These are phyloP conservation scores for Penicillium sp. DNA, from an alignment of 2,329 filamentous ascomycete species.

Conservation along the genomic window DNA sequence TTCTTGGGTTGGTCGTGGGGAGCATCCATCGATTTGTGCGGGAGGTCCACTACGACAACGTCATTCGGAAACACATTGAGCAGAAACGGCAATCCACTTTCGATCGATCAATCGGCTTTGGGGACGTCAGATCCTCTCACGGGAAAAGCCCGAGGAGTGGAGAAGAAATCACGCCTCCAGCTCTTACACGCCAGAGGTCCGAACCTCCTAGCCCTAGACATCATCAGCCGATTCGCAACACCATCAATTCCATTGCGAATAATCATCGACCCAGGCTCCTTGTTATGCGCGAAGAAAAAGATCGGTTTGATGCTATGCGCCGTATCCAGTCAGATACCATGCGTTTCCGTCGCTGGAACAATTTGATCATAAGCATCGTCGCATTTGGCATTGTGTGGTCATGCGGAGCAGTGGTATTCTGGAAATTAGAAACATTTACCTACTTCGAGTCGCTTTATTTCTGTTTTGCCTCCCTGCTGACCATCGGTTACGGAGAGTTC, in stretches of 20 bases:
- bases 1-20: slow-evolving; percentile 77
- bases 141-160: neutral
- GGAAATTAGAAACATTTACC: slow-evolving; percentile 54
- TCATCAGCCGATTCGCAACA: slow-evolving; percentile 22
- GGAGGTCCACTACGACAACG: slow-evolving; percentile 61
- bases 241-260: slow-evolving; percentile 22
- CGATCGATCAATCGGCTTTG: slow-evolving; percentile 51
- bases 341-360: slow-evolving; percentile 69
- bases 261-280: slow-evolving; percentile 48
- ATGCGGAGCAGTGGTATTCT: slow-evolving; percentile 75
- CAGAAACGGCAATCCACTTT: slow-evolving; percentile 55
- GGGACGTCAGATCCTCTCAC: slow-evolving; percentile 27
- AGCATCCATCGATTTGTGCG: slow-evolving; percentile 69
- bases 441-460: slow-evolving; percentile 88
- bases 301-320: slow-evolving; percentile 78
- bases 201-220: slow-evolving; percentile 8
- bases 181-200: slow-evolving; percentile 9
- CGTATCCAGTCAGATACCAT: slow-evolving; percentile 68
- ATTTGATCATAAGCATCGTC: slow-evolving; percentile 64
- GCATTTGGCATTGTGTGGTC: slow-evolving; percentile 77
- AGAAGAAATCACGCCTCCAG: neutral
- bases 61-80: slow-evolving; percentile 60
- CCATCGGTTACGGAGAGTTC: slow-evolving; percentile 83
- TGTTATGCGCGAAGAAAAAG: slow-evolving; percentile 62
- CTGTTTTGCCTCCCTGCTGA: slow-evolving; percentile 76